A percentile compares a stretch with the other conserved stretches of the same genome.
Evolutionary conservation across 1,284 basidiomycete species (phyloP).

Genomic region (Tetrapyrgos nigripes): DNA sequence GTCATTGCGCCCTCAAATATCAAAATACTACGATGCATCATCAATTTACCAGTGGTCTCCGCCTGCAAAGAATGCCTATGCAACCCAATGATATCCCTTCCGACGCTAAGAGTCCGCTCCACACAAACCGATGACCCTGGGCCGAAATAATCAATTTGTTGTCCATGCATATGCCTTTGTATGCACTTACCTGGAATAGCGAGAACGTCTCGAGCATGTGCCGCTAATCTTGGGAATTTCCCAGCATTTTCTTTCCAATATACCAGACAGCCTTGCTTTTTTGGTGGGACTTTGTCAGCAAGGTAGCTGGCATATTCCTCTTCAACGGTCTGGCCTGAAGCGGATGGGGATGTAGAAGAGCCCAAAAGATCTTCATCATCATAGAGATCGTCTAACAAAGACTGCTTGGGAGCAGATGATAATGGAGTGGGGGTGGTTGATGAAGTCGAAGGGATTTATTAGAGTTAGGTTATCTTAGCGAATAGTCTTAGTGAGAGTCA

Average conservation of each 20-base stretch:
- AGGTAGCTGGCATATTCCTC: neutral
- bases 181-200: constrained; percentile 1
- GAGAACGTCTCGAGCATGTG: constrained; percentile 2
- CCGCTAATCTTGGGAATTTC: neutral
- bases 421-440: neutral
- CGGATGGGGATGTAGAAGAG: too few relatives aligned
- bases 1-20: neutral
- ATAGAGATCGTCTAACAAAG: neutral
- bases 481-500: too few relatives aligned
- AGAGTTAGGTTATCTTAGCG: too few relatives aligned
- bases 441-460: too few relatives aligned
- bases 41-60: neutral
- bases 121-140: neutral
- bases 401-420: neutral
- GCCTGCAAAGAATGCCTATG: neutral
- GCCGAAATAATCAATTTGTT: neutral
- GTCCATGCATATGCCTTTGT: neutral
- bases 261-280: neutral
- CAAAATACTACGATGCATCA: neutral
- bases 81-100: constrained; percentile 1
- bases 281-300: neutral
- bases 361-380: neutral
- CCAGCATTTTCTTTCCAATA: neutral
- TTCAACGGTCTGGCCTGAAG: neutral
- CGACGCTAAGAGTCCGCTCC: neutral